Evolutionary conservation across 2,329 filamentous ascomycete genomes (phyloP).

Genomic region (Cryphonectria parasitica): DNA sequence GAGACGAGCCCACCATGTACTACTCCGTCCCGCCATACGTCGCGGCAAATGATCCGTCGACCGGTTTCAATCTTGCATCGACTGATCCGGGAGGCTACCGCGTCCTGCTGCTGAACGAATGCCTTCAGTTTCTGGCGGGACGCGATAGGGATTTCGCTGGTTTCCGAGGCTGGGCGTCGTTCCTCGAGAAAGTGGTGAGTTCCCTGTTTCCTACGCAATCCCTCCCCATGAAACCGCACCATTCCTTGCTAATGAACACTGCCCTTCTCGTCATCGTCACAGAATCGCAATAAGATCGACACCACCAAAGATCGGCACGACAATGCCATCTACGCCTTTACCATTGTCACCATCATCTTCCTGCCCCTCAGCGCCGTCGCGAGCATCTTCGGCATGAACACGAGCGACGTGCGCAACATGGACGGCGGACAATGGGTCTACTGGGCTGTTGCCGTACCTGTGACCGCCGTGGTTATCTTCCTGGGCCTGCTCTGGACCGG

Average conservation of each 20-base stretch:
- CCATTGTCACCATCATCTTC: slow-evolving; percentile 54
- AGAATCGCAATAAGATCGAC: neutral
- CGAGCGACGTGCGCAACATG: slow-evolving; percentile 44
- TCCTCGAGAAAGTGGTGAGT: neutral
- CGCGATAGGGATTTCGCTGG: neutral
- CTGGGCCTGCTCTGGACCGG: slow-evolving; percentile 49
- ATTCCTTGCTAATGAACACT: too few species aligned
- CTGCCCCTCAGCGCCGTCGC: slow-evolving; percentile 51
- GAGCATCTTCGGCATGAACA: slow-evolving; percentile 59
- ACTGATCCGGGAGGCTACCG: neutral
- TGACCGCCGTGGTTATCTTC: slow-evolving; percentile 48
- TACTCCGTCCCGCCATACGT: neutral
- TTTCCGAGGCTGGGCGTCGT: neutral
- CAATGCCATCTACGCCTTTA: slow-evolving; percentile 53
- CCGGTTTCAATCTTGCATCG: neutral
- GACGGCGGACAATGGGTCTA: slow-evolving; percentile 51
- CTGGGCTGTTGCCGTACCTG: slow-evolving; percentile 53
- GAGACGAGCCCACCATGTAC: neutral
- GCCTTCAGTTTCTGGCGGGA: neutral
- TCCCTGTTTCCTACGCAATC: too few species aligned
- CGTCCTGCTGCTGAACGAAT: neutral
- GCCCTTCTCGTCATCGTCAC: neutral
- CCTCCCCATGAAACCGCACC: too few species aligned
- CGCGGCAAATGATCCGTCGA: neutral
- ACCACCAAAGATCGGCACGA: slow-evolving; percentile 49